A percentile compares a stretch with the other conserved stretches of the same genome.
Evolutionary conservation across 2,329 filamentous ascomycete species (phyloP).

Genomic region (Sclerotinia subarctica): DNA sequence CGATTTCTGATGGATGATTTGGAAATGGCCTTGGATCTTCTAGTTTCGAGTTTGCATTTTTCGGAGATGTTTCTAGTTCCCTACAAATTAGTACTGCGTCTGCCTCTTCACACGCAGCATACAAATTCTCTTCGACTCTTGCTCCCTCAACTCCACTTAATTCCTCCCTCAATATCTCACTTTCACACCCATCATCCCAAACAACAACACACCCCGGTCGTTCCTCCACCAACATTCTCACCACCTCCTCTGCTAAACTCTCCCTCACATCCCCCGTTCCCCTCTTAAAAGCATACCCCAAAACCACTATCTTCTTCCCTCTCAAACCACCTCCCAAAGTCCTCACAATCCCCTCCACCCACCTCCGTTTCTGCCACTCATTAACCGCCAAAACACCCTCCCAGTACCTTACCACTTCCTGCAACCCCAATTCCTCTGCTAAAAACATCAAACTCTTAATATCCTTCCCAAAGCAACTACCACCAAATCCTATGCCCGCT

Average conservation of each 20-base stretch:
- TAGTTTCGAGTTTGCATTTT: neutral
- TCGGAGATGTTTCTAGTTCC: conserved; percentile 44
- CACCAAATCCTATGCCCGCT: conserved; percentile 74
- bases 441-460: conserved; percentile 71
- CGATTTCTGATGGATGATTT: neutral
- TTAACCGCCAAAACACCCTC: conserved; percentile 71
- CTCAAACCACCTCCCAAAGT: conserved; percentile 66
- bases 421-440: conserved; percentile 64
- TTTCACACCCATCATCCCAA: conserved; percentile 58
- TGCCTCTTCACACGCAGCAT: conserved; percentile 45
- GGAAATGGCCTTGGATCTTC: conserved; percentile 32
- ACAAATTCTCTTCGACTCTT: conserved; percentile 43
- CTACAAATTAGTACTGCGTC: conserved; percentile 51
- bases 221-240: conserved; percentile 63
- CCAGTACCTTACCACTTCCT: conserved; percentile 75
- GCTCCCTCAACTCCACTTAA: conserved; percentile 37
- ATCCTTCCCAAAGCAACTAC: conserved; percentile 80
- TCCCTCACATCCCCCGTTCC: conserved; percentile 74
- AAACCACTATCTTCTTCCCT: conserved; percentile 67
- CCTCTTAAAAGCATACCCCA: conserved; percentile 79
- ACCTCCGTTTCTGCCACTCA: conserved; percentile 68
- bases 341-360: conserved; percentile 62
- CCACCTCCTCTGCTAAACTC: conserved; percentile 64
- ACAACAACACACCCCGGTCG: conserved; percentile 61
- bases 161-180: conserved; percentile 42